Conservation (phyloP, 164 flowering plant species). For the Vitis rotundifolia region DNA sequence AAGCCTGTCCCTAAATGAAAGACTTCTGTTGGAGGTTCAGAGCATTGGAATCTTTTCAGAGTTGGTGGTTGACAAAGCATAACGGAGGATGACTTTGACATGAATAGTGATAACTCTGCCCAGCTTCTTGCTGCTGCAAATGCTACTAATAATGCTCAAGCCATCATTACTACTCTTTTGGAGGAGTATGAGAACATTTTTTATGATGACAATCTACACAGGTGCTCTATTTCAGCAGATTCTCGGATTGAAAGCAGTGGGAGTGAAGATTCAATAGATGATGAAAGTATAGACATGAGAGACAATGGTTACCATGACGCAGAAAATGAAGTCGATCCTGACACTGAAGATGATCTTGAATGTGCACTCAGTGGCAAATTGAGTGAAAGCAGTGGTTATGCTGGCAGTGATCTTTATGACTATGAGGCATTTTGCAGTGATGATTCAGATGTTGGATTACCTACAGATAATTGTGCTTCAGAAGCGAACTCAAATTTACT, state of each 20-base stretch:
- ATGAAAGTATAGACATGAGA: conserved; percentile 63
- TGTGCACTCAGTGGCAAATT: conserved; percentile 80
- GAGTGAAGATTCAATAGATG: conserved; percentile 83
- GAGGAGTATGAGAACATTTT: too few relatives aligned
- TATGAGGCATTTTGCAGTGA: conserved; percentile 77
- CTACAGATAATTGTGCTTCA: too few relatives aligned
- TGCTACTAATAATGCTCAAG: conserved; percentile 98
- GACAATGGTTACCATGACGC: conserved; percentile 87
- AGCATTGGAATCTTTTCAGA: too few relatives aligned
- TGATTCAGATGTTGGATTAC: conserved; percentile 44
- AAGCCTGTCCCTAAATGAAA: too few relatives aligned
- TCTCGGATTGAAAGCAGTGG: conserved; percentile 26
- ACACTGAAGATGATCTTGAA: conserved; percentile 70
- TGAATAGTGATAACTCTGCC: conserved; percentile 79
- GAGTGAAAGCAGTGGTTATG: conserved; percentile 89
- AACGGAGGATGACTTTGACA: conserved; percentile 21
- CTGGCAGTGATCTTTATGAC: conserved; percentile 87
- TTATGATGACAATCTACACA: too few relatives aligned
- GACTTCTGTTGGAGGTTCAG: too few relatives aligned
- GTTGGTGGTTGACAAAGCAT: too few relatives aligned
- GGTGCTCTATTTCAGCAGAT: too few relatives aligned
- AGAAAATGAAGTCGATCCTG: conserved; percentile 78
- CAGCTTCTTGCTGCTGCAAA: conserved; percentile 99
- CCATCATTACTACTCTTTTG: too few relatives aligned
- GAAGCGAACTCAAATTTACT: neutral